phyloP scores from a whole-genome alignment of 2,329 filamentous ascomycete species.

The Hypocrella siamensis region DNA sequence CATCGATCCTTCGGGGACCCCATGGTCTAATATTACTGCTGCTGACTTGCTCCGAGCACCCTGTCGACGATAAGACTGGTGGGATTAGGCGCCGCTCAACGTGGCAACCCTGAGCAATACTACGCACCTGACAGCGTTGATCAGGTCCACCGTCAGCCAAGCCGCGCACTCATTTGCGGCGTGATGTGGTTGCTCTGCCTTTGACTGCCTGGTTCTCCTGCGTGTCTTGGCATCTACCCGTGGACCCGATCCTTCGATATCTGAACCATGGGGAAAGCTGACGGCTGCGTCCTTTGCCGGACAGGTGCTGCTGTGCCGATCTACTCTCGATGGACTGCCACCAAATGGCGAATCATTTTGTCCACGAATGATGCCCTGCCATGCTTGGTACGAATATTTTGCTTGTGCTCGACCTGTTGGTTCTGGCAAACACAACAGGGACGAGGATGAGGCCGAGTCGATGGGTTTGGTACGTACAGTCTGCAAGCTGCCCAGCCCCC shows the following conservation, averaged over 20 bases:
- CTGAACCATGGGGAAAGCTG: slow-evolving; percentile 1
- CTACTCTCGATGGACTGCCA: background rate
- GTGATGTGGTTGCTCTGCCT: background rate
- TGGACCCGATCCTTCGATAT: background rate
- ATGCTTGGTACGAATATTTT: too few species aligned
- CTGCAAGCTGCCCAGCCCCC: too few species aligned
- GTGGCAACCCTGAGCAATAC: slow-evolving; percentile 1
- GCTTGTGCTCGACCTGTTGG: too few species aligned
- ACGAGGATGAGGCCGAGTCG: too few species aligned
- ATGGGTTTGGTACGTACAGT: too few species aligned
- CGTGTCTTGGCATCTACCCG: background rate
- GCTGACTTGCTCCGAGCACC: too few species aligned
- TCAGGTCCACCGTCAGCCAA: background rate
- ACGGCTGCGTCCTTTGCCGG: background rate
- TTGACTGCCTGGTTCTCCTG: background rate
- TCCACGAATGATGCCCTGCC: background rate
- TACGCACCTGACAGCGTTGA: background rate
- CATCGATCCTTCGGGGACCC: too few species aligned
- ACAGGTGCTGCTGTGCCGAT: background rate
- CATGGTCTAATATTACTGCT: too few species aligned
- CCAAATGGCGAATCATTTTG: background rate
- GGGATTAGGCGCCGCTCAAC: slow-evolving; percentile 2
- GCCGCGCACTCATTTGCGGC: background rate
- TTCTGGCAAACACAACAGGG: too few species aligned
- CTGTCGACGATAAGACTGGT: too few species aligned